Percentiles rank a stretch among this genome's conserved stretches.
phyloP scores from a whole-genome alignment of 2,329 filamentous ascomycete species.

The Tolypocladium guangdongense region DNA sequence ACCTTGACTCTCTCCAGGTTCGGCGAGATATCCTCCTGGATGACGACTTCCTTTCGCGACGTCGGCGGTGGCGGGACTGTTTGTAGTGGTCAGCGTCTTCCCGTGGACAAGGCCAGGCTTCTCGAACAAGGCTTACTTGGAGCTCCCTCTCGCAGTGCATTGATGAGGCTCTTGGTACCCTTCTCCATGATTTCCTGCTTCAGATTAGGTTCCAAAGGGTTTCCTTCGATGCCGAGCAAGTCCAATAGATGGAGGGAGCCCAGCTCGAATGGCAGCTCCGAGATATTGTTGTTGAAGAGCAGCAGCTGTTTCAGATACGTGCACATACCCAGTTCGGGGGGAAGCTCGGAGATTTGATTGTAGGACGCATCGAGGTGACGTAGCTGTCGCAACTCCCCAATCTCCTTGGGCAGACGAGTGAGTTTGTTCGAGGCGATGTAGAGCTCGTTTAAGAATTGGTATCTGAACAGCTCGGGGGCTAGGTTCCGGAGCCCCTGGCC shows the following conservation, averaged over 20 bases:
- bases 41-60: conserved; percentile 66
- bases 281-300: conserved; percentile 84
- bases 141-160: conserved; percentile 70
- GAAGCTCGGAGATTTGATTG: conserved; percentile 74
- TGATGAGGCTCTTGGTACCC: conserved; percentile 77
- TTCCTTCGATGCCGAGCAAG: conserved; percentile 83
- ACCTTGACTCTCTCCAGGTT: conserved; percentile 66
- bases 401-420: conserved; percentile 62
- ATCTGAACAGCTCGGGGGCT: conserved; percentile 69
- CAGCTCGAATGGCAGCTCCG: conserved; percentile 71
- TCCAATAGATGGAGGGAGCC: conserved; percentile 84
- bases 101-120: neutral
- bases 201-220: conserved; percentile 65
- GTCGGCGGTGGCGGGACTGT: conserved; percentile 67
- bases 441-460: conserved; percentile 80
- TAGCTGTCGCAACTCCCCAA: conserved; percentile 73
- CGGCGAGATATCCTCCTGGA: conserved; percentile 54
- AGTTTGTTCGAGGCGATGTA: conserved; percentile 93
- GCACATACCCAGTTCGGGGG: conserved; percentile 92
- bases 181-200: conserved; percentile 79
- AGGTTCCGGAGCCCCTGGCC: conserved; percentile 89
- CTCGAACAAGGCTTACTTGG: conserved; percentile 50
- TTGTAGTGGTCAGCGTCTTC: neutral
- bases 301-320: conserved; percentile 78
- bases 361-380: conserved; percentile 78